phyloP scores from a whole-genome alignment of 164 flowering plant species.

The Berberis thunbergii region DNA sequence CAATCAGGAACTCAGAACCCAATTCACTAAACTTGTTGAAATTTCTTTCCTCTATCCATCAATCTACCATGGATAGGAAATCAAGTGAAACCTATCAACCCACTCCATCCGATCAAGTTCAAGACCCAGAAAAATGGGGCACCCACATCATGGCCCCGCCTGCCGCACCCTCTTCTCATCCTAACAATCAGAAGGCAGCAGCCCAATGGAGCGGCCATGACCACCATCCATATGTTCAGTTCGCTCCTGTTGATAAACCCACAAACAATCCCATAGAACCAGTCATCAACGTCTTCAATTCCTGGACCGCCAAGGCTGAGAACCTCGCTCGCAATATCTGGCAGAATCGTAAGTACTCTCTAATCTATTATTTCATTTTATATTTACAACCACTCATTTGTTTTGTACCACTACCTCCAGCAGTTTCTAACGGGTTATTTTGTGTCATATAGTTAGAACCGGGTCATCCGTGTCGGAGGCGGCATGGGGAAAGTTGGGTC shows the following conservation, averaged over 20 bases:
- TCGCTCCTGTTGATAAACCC: conserved; percentile 27
- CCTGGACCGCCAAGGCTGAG: conserved; percentile 35
- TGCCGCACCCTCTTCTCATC: conserved; percentile 51
- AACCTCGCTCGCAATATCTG: conserved; percentile 37
- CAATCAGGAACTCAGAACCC: no score
- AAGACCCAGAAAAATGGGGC: conserved; percentile 48
- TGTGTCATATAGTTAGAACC: conserved; percentile 35
- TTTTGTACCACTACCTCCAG: no score
- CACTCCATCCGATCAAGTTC: conserved; percentile 4
- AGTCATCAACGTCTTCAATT: conserved; percentile 26
- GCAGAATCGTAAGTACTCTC: conserved; percentile 29
- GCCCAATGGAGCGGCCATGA: conserved; percentile 29
- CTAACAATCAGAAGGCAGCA: conserved; percentile 66
- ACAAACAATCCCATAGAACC: conserved; percentile 30
- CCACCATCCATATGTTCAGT: conserved; percentile 29
- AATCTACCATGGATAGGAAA: no score
- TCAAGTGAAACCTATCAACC: background rate
- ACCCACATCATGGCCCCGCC: conserved; percentile 69
- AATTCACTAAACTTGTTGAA: no score
- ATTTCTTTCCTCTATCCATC: no score
- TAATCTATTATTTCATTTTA: background rate
- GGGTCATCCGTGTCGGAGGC: conserved; percentile 45
- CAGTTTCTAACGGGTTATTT: background rate
- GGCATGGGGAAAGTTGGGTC: conserved; percentile 53
- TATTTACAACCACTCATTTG: no score